These are phyloP conservation scores for Mimosa pudica DNA, from an alignment of 306 rosid species.

Conservation along the genomic window DNA sequence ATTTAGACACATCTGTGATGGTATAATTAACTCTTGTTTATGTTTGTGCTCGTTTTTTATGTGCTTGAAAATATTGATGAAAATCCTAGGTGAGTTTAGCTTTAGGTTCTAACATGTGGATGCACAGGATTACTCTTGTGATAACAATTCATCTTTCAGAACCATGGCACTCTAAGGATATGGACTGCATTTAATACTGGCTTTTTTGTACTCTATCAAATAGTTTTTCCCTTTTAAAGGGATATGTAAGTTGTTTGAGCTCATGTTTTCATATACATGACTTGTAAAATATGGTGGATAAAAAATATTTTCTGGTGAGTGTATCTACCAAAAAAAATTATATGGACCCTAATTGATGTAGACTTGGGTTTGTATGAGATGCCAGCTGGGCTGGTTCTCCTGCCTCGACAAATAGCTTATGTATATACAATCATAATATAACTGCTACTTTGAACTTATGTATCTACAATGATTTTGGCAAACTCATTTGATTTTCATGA, in stretches of 20 bases:
- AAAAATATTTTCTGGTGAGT: not conserved
- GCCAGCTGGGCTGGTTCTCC: too few relatives aligned
- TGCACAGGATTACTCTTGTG: constrained; percentile 14
- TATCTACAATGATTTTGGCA: not conserved
- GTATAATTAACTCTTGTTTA: constrained; percentile 48
- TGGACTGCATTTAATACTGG: constrained; percentile 29
- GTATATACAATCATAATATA: not conserved
- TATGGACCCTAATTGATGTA: too few relatives aligned
- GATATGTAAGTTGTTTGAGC: constrained; percentile 29
- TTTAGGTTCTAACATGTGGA: constrained; percentile 30
- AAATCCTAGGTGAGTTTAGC: constrained; percentile 26
- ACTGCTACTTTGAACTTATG: not conserved
- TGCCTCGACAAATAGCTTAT: too few relatives aligned
- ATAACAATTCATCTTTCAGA: constrained; percentile 33
- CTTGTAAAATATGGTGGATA: constrained; percentile 3
- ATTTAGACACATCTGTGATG: constrained; percentile 93
- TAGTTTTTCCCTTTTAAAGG: constrained; percentile 22
- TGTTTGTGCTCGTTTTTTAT: constrained; percentile 35
- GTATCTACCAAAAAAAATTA: not conserved
- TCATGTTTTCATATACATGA: not conserved
- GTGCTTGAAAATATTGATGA: constrained; percentile 27
- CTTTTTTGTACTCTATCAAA: constrained; percentile 28
- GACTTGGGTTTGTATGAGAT: too few relatives aligned
- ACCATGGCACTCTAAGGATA: constrained; percentile 22
- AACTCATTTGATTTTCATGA: not conserved